These are phyloP conservation scores for Tubosaeta sp. DNA, from an alignment of 768 basidiomycete species.

Conservation along the genomic window DNA sequence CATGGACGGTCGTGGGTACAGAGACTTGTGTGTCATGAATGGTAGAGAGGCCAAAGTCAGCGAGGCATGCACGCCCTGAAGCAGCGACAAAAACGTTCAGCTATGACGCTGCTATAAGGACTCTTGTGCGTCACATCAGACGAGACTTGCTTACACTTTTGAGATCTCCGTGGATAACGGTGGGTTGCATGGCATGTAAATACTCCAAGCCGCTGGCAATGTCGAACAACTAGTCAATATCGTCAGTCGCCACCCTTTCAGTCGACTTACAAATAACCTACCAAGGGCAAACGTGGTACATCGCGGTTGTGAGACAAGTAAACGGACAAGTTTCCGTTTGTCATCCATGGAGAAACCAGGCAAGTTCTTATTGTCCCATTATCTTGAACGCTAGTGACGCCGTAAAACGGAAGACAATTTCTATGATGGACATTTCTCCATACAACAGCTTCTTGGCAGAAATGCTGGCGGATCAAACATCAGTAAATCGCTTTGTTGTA, in stretches of 20 bases:
- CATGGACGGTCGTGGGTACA: constrained; percentile 11
- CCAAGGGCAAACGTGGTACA: constrained; percentile 30
- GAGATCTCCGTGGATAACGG: constrained; percentile 41
- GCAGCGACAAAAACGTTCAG: constrained; percentile 27
- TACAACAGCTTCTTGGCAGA: constrained; percentile 28
- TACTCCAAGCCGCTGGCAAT: constrained; percentile 36
- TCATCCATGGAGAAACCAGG: constrained; percentile 25
- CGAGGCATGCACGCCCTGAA: constrained; percentile 27
- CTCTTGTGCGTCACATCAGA: not conserved
- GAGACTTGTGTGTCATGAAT: constrained; percentile 14
- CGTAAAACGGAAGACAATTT: constrained; percentile 31
- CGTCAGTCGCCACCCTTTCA: not conserved
- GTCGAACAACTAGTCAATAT: constrained; percentile 31
- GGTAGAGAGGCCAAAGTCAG: constrained; percentile 29
- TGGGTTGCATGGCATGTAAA: constrained; percentile 36
- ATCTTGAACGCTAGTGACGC: constrained; percentile 13
- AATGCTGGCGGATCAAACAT: constrained; percentile 16
- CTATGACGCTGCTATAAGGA: constrained; percentile 10
- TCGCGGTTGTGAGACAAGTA: constrained; percentile 28
- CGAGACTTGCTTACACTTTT: constrained; percentile 33
- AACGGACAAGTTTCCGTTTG: constrained; percentile 27
- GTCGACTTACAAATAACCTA: constrained; percentile 12
- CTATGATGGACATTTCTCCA: constrained; percentile 29
- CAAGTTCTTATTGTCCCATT: constrained; percentile 13
- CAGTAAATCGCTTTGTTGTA: not conserved